Percentiles rank a stretch among this genome's conserved stretches.
Evolutionary conservation across 2,329 filamentous ascomycete genomes (phyloP).

Genomic region (Aspergillus japonicus): DNA sequence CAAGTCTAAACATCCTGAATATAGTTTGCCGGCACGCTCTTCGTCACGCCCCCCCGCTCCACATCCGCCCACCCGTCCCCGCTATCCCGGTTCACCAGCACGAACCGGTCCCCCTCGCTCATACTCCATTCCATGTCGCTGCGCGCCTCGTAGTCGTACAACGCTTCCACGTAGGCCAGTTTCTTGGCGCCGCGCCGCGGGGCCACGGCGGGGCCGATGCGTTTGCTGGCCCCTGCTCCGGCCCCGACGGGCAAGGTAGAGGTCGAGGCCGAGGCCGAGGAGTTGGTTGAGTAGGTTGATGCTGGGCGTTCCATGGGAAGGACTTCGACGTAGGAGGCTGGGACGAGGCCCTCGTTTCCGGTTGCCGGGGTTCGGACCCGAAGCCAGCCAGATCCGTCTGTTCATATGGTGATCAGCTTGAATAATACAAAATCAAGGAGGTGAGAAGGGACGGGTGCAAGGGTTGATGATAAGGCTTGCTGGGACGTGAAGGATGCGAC

Average conservation of each 20-base stretch:
- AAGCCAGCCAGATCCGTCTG: constrained; percentile 90
- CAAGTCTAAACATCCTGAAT: constrained; percentile 65
- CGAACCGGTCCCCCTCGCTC: constrained; percentile 85
- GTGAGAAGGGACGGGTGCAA: constrained; percentile 16
- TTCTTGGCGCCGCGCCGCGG: constrained; percentile 91
- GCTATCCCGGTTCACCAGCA: constrained; percentile 80
- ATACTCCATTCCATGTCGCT: constrained; percentile 87
- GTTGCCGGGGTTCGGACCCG: constrained; percentile 68
- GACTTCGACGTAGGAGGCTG: constrained; percentile 78
- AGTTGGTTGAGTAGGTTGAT: constrained; percentile 72
- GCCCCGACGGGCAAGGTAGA: constrained; percentile 36
- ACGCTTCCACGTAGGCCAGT: constrained; percentile 83
- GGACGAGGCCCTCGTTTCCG: constrained; percentile 76
- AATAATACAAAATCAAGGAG: constrained; percentile 8
- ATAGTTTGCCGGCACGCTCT: constrained; percentile 92
- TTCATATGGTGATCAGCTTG: constrained; percentile 1
- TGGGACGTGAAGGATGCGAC: neutral
- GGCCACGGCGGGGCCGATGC: constrained; percentile 88
- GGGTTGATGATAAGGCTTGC: neutral
- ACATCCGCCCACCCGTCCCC: constrained; percentile 98
- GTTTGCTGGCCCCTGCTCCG: constrained; percentile 57
- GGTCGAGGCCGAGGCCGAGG: constrained; percentile 57
- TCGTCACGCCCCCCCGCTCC: constrained; percentile 81
- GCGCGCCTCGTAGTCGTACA: constrained; percentile 88
- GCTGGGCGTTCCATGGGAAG: constrained; percentile 59